phyloP scores from a whole-genome alignment of 306 rosid species.

The Pyrus bretschneideri region DNA sequence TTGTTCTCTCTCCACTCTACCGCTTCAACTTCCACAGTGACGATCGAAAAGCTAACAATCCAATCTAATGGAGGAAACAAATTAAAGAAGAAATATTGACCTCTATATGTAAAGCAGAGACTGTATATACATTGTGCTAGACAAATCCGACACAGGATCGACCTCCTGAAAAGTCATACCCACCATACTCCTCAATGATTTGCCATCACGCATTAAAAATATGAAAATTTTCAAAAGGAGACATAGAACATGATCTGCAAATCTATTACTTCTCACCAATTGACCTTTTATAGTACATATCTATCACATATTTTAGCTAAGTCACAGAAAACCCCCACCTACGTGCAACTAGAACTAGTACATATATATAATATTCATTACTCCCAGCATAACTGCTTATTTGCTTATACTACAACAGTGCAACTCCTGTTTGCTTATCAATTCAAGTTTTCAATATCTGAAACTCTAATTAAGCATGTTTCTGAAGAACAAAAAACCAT shows the following conservation, averaged over 20 bases:
- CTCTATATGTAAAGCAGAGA: neutral
- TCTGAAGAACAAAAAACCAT: neutral
- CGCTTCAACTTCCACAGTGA: neutral
- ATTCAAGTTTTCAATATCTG: neutral
- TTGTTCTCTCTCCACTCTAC: neutral
- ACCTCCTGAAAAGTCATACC: constrained; percentile 1
- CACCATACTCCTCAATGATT: constrained; percentile 13
- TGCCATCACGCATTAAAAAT: constrained; percentile 2
- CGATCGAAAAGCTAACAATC: neutral
- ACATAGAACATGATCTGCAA: constrained; percentile 29
- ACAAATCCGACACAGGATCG: constrained; percentile 13
- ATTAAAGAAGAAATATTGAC: constrained; percentile 1
- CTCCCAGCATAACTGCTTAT: neutral
- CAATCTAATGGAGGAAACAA: neutral
- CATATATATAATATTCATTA: neutral
- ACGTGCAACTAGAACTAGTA: neutral
- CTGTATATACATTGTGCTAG: neutral
- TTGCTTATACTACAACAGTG: neutral
- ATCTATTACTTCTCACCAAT: constrained; percentile 18
- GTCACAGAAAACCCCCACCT: neutral
- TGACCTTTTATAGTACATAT: constrained; percentile 15
- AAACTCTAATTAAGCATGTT: neutral
- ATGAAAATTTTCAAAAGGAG: neutral
- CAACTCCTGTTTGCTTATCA: neutral
- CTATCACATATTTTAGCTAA: constrained; percentile 10